Evolutionary conservation across 441 rosid genomes (phyloP).

Genomic region (Flueggea neowawraea): DNA sequence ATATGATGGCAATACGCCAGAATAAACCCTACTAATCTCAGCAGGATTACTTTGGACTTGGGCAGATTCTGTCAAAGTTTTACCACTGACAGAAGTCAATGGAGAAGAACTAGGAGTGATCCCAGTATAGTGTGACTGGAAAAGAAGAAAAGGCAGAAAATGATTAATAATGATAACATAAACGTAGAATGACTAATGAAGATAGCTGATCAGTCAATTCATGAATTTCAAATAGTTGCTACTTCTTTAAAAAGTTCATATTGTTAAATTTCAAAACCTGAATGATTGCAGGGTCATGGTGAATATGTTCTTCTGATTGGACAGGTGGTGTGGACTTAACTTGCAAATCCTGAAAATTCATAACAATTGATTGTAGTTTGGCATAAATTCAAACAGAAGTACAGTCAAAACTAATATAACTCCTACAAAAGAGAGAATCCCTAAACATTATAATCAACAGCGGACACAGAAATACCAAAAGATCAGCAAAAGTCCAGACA

Average conservation of each 20-base stretch:
- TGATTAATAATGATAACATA: background rate
- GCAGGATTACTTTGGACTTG: constrained; percentile 35
- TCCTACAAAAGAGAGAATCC: too few species aligned
- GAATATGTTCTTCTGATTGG: constrained; percentile 54
- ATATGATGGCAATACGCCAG: constrained; percentile 68
- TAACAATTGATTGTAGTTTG: too few species aligned
- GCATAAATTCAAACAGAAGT: too few species aligned
- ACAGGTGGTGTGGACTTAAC: constrained; percentile 89
- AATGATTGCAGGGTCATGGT: constrained; percentile 95
- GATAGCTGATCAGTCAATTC: background rate
- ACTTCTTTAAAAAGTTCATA: too few species aligned
- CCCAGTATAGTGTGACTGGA: constrained; percentile 86
- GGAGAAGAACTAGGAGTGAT: constrained; percentile 48
- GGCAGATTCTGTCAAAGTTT: constrained; percentile 43
- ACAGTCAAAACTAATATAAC: too few species aligned
- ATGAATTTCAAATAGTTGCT: constrained; percentile 1
- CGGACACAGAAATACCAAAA: too few species aligned
- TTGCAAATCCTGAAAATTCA: constrained; percentile 71
- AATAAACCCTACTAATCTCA: constrained; percentile 54
- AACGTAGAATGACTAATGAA: background rate
- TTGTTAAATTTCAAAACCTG: constrained; percentile 40
- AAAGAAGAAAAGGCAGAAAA: constrained; percentile 15
- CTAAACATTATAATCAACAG: too few species aligned
- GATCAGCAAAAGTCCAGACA: too few species aligned
- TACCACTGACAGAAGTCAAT: constrained; percentile 53